Conservation (phyloP, 495 filamentous ascomycete genomes). For the Staphylotrichum tortipilum region DNA sequence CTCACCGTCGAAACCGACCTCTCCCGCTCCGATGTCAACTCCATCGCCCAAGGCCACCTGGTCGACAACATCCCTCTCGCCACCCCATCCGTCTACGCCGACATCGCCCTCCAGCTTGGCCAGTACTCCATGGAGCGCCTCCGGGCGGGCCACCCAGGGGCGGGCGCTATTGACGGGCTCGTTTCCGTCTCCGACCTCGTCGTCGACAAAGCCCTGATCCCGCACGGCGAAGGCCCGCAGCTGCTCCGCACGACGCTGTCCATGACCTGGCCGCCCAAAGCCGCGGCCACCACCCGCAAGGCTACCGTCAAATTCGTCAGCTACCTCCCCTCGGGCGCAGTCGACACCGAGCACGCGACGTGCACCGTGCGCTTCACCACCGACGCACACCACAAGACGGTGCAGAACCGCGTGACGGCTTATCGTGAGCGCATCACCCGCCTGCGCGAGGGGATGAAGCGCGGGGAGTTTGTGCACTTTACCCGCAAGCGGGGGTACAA, state of each 20-base stretch:
- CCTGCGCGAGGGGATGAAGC: not conserved
- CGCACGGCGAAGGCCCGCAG: not conserved
- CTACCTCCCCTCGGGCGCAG: not conserved
- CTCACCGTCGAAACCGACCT: constrained; percentile 48
- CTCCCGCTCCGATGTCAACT: constrained; percentile 37
- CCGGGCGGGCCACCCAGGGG: constrained; percentile 19
- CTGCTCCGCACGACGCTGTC: constrained; percentile 11
- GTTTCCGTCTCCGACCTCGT: constrained; percentile 41
- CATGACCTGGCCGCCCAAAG: constrained; percentile 42
- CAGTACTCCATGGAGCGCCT: constrained; percentile 45
- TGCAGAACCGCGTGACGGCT: not conserved
- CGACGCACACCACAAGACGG: not conserved
- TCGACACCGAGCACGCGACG: not conserved
- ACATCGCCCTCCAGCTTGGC: constrained; percentile 51
- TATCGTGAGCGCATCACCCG: not conserved
- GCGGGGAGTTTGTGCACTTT: not conserved
- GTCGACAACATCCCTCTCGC: constrained; percentile 49
- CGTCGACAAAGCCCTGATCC: constrained; percentile 46
- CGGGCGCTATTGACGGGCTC: constrained; percentile 17
- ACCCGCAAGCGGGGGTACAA: not conserved
- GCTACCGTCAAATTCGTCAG: not conserved
- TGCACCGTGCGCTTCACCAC: not conserved
- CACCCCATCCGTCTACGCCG: constrained; percentile 52
- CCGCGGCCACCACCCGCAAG: not conserved
- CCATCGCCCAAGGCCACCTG: constrained; percentile 47